Conservation (phyloP, 2,329 filamentous ascomycete species). For the Tolypocladium capitatum region DNA sequence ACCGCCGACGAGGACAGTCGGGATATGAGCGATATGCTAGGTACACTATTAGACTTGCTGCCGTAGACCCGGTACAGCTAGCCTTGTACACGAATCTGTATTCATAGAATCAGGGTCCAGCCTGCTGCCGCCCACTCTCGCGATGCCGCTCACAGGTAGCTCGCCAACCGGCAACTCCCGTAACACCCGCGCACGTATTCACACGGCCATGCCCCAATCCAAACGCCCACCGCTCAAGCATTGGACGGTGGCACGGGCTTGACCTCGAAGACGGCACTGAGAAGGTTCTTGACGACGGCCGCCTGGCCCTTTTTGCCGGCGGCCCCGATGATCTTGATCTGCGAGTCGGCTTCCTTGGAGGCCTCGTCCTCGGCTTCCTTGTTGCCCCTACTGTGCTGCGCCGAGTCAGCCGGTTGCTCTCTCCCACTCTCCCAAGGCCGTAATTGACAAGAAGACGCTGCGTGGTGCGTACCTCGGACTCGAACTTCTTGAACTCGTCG, state of each 20-base stretch:
- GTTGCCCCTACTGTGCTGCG: constrained; percentile 84
- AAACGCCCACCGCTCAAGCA: constrained; percentile 9
- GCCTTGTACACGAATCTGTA: neutral
- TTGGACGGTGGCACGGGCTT: constrained; percentile 46
- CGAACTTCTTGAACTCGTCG: constrained; percentile 87
- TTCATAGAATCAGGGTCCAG: neutral
- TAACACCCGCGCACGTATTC: neutral
- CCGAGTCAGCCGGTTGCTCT: neutral
- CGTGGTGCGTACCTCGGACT: constrained; percentile 58
- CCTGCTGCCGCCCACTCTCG: neutral
- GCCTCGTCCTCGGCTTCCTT: constrained; percentile 63
- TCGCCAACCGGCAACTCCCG: neutral
- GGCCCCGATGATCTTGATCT: constrained; percentile 70
- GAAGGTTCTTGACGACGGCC: constrained; percentile 69
- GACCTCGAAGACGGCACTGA: constrained; percentile 74
- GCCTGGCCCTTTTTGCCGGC: constrained; percentile 68
- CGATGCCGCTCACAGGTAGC: neutral
- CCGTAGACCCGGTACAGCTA: constrained; percentile 10
- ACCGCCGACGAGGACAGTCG: constrained; percentile 45
- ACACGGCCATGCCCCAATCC: neutral
- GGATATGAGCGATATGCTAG: constrained; percentile 42
- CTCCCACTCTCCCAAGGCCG: too few species aligned
- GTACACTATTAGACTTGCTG: constrained; percentile 37
- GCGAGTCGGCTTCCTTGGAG: constrained; percentile 63
- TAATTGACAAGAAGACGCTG: too few species aligned